Percentiles rank a stretch among this genome's conserved stretches.
phyloP scores from a whole-genome alignment of 331 rosid genomes.

The Spiraea crenata region DNA sequence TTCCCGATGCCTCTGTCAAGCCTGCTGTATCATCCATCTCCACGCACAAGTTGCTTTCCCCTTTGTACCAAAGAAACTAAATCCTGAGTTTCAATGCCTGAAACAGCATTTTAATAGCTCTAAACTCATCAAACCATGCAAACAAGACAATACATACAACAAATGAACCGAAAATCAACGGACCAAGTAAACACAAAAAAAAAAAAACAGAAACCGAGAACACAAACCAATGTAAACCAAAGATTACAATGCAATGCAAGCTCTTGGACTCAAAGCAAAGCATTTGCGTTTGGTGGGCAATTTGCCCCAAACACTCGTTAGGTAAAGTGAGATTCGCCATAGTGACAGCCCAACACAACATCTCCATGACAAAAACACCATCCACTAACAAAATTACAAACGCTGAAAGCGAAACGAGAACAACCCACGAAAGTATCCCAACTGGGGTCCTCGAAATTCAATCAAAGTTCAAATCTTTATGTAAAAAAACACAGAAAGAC shows the following conservation, averaged over 20 bases:
- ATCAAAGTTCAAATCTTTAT: slow-evolving; percentile 20
- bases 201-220: background rate
- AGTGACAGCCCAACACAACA: slow-evolving; percentile 61
- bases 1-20: slow-evolving; percentile 75
- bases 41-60: slow-evolving; percentile 29
- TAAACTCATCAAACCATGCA: slow-evolving; percentile 18
- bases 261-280: slow-evolving; percentile 67
- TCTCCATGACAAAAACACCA: slow-evolving; percentile 1
- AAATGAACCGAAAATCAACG: slow-evolving; percentile 25
- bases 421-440: slow-evolving; percentile 37
- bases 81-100: slow-evolving; percentile 27
- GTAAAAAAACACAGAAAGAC: slow-evolving; percentile 20
- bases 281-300: slow-evolving; percentile 23
- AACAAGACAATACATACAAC: slow-evolving; percentile 12
- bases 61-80: slow-evolving; percentile 21
- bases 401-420: slow-evolving; percentile 35
- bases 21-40: slow-evolving; percentile 77
- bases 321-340: slow-evolving; percentile 48
- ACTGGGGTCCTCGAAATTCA: slow-evolving; percentile 26
- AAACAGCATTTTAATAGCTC: slow-evolving; percentile 28
- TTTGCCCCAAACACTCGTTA: slow-evolving; percentile 28
- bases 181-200: slow-evolving; percentile 10
- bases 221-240: background rate
- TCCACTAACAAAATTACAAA: slow-evolving; percentile 5
- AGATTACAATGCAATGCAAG: slow-evolving; percentile 43